Percentiles rank a stretch among this genome's conserved stretches.
These are phyloP conservation scores for Suillus variegatus DNA, from an alignment of 768 basidiomycete genomes.

Conservation along the genomic window DNA sequence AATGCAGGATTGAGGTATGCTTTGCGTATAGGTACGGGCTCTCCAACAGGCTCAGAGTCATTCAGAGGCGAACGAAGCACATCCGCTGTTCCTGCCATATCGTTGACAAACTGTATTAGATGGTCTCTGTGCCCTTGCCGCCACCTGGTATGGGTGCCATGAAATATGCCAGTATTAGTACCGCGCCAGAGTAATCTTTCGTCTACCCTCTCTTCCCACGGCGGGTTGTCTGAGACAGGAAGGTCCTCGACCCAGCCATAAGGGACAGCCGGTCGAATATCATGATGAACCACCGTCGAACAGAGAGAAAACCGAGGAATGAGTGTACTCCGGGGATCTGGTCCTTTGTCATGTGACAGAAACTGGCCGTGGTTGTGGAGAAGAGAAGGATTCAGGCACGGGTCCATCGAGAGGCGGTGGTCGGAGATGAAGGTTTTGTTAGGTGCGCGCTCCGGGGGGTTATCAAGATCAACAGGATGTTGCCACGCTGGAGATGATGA, in stretches of 20 bases:
- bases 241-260: conserved; percentile 49
- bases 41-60: conserved; percentile 35
- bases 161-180: conserved; percentile 65
- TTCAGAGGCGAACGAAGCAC: conserved; percentile 38
- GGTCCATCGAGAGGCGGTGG: conserved; percentile 37
- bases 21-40: conserved; percentile 34
- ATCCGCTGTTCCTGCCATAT: conserved; percentile 38
- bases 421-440: conserved; percentile 37
- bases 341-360: conserved; percentile 48
- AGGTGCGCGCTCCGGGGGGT: neutral
- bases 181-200: conserved; percentile 74
- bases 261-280: conserved; percentile 52
- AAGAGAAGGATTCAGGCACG: conserved; percentile 37
- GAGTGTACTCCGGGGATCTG: conserved; percentile 41
- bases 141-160: conserved; percentile 46
- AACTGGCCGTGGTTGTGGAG: conserved; percentile 51
- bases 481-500: conserved; percentile 28
- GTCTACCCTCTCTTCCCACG: conserved; percentile 64
- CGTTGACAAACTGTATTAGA: conserved; percentile 46
- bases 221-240: conserved; percentile 51
- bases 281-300: conserved; percentile 51
- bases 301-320: conserved; percentile 57
- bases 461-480: conserved; percentile 30
- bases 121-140: conserved; percentile 48
- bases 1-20: conserved; percentile 51